Evolutionary conservation across 139 green algal species (phyloP).

Genomic region (Picochlorum sp.): DNA sequence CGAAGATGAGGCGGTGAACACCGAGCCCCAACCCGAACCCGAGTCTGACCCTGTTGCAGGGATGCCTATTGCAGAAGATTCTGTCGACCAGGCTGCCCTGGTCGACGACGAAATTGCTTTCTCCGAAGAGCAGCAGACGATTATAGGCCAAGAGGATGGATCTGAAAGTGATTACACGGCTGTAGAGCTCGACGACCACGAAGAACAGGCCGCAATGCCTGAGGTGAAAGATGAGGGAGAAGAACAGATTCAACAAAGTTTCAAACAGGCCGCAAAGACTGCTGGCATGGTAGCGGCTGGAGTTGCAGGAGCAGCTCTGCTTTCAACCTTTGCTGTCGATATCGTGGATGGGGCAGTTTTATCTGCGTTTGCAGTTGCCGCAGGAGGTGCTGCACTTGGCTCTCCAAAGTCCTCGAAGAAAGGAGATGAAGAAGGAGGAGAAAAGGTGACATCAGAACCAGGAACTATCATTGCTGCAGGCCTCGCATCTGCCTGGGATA

Average conservation of each 20-base stretch:
- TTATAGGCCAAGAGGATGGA: neutral
- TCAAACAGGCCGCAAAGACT: constrained; percentile 2
- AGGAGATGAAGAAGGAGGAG: neutral
- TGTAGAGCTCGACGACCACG: neutral
- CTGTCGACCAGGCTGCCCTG: neutral
- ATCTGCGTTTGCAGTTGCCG: neutral
- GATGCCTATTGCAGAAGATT: no score
- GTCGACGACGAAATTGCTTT: neutral
- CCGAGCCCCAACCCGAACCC: no score
- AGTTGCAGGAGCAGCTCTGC: constrained; percentile 3
- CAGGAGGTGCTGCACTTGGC: neutral
- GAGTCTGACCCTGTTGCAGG: no score
- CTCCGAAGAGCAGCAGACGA: neutral
- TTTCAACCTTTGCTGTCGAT: constrained; percentile 4
- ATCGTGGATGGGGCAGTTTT: constrained; percentile 6
- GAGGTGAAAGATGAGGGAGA: neutral
- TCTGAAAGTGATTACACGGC: neutral
- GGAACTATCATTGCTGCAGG: neutral
- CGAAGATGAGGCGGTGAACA: no score
- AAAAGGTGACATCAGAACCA: neutral
- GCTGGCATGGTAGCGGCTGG: constrained; percentile 5
- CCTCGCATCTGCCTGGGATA: neutral
- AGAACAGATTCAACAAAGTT: neutral
- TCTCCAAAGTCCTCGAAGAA: neutral
- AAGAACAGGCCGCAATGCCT: neutral